Evolutionary conservation across 208 protist genomes (phyloP), one percentile per base, ranked within the genome.

Genomic region (Herpetomonas samuelpessoai): DNA sequence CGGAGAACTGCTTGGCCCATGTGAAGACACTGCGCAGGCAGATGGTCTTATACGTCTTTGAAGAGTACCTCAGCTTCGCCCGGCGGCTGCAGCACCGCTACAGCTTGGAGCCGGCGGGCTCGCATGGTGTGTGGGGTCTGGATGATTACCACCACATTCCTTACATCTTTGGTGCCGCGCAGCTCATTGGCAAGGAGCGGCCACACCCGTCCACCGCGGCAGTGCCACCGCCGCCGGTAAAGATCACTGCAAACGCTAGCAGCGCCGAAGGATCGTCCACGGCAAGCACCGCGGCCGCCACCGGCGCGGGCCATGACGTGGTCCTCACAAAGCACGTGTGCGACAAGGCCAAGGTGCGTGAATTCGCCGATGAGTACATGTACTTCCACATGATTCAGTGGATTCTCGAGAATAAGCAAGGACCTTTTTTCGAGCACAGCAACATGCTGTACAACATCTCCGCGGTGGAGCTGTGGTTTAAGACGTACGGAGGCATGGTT

Each of bases 71-170:
- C 10, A 21, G 67, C 10, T 62, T 99, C 22, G 88, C 98, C 68
- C 84, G 97, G 6, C 68, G 68, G 6, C 61, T 97, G 62, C 83
- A 96, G 74, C 65, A 68, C 48, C 80, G 82, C 64, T 97, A 96
- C 75, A 75, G 66, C 18, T 63, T 99, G 14, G 98, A 99, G 81
- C 98, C 98, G 9, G 98, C 98, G 0, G 98, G 98, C 18, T 97
- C 90, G 26, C 98, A 98, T 56, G 98, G 98, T 21, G 98, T 99
- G 24, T 99, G 98, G 98, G 96, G 97, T 12, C 78, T 99, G 1
- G 98, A 99, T 70, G 98, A 99, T 71, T 99, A 98, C 64, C 97
- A 99, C 57, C 98, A 99, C 74, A 65, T 99, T n/a, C 93, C 96
- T 2, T 99, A 98, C 70, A 66, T 99, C 1, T 98, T 95, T 29